These are phyloP conservation scores for Neurospora crassa DNA, from an alignment of 2,329 filamentous ascomycete genomes.

Conservation along the genomic window DNA sequence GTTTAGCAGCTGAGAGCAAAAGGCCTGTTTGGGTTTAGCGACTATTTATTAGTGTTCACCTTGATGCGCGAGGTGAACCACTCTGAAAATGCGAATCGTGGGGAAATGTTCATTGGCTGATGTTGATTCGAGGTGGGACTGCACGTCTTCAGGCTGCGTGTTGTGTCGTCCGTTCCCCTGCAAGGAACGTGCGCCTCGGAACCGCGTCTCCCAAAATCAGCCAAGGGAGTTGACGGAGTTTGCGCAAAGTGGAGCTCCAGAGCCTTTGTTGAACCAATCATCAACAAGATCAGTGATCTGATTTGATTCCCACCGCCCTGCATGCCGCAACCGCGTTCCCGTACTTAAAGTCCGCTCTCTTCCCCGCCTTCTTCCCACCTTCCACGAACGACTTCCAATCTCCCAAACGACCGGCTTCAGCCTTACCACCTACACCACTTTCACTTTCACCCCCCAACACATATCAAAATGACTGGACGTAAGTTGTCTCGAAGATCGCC, in stretches of 20 bases:
- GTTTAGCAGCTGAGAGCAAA: neutral
- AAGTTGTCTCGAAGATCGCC: conserved; percentile 17
- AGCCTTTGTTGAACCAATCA: neutral
- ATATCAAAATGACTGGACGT: conserved; percentile 62
- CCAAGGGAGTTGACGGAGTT: conserved; percentile 7
- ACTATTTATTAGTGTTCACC: neutral
- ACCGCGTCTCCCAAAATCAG: conserved; percentile 16
- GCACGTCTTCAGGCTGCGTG: neutral
- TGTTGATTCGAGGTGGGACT: conserved; percentile 10
- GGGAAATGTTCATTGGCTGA: neutral
- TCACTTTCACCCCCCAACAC: conserved; percentile 14
- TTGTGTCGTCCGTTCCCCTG: conserved; percentile 1
- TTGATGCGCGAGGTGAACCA: neutral
- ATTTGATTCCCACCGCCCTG: conserved; percentile 14
- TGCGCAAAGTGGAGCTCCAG: neutral
- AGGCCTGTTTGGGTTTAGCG: conserved; percentile 2
- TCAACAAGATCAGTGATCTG: conserved; percentile 14
- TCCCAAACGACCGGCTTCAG: conserved; percentile 7
- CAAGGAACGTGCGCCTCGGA: conserved; percentile 7
- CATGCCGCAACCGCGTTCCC: conserved; percentile 14
- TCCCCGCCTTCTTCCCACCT: conserved; percentile 18
- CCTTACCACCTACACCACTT: conserved; percentile 20
- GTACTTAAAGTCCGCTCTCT: conserved; percentile 19
- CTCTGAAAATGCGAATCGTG: neutral
- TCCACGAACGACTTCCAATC: conserved; percentile 7